Evolutionary conservation across 306 rosid genomes (phyloP), one percentile per base, ranked within the genome.

Genomic region (Cicer cuneatum): DNA sequence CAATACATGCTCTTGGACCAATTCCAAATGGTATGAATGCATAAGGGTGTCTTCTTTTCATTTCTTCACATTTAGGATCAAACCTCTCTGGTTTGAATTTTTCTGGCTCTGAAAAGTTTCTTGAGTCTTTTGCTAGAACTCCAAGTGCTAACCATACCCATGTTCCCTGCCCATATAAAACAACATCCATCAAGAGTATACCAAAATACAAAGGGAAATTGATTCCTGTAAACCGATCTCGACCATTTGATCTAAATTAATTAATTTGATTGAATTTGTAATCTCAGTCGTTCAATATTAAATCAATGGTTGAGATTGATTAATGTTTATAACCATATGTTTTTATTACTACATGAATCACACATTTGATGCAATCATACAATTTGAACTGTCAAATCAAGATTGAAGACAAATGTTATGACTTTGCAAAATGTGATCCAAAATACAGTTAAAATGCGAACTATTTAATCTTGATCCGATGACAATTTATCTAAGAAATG

Each of bases 131-230:
- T 7, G 97, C 93, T 77, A 93, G 83, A 76, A 93, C 98, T 79
- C 98, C 98, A 7, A 79, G 92, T 16, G 96, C 94, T 71, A 91
- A 77, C 98, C 98, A 93, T 8, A 93, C 94, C 98, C 98, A 93
- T 9, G 97, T 89, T 6, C 98, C 98, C 98, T 93, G 78, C 64
- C 60, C 85, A 79, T 33, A 37, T 35, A 10, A 54, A 65, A 60
- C 37, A 19, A 24, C 3, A 63, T 81, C 4, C 12, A 47, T 10
- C 9, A 8, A 13, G 6, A 21, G 38, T 35, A 65, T 21, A 47
- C 6, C 41, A 71, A 54, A 51, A 15, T 24, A 24, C 4, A 24
- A 24, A 24, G 4, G 4, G 33, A 24, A 24, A 24, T 24, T 24
- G 33, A 24, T 24, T 24, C 4, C 2, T 24, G 29, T 21, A 1